A percentile compares a stretch with the other conserved stretches of the same genome.
Conservation (phyloP, 2,329 filamentous ascomycete genomes). For the Aspergillus pseudoglaucus region DNA sequence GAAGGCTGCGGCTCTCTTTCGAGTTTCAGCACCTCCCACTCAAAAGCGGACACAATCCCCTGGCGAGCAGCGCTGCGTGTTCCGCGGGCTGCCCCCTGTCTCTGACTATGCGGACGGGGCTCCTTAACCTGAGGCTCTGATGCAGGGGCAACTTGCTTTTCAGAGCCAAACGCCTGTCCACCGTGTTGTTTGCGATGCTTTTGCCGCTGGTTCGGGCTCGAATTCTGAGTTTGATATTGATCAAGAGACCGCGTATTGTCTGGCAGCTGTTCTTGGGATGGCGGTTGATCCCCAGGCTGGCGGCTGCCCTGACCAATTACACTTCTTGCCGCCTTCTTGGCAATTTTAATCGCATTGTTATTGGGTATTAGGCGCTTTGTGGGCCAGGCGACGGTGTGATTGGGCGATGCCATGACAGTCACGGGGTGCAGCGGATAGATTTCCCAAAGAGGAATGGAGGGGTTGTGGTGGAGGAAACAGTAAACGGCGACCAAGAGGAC, state of each 20-base stretch:
- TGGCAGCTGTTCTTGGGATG: background rate
- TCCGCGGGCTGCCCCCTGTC: constrained; percentile 17
- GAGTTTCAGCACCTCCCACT: constrained; percentile 22
- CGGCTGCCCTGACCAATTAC: background rate
- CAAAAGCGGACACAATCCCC: constrained; percentile 16
- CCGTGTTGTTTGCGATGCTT: background rate
- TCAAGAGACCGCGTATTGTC: background rate
- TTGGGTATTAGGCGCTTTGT: constrained; percentile 10
- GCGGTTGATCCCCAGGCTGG: background rate
- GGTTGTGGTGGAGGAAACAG: constrained; percentile 3
- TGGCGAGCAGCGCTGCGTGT: constrained; percentile 15
- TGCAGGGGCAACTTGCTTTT: background rate
- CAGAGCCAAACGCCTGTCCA: background rate
- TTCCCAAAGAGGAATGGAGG: constrained; percentile 4
- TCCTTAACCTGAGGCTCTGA: background rate
- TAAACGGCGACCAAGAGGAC: background rate
- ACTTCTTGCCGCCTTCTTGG: background rate
- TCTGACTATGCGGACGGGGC: constrained; percentile 9
- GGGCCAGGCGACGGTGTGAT: constrained; percentile 8
- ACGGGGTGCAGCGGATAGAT: background rate
- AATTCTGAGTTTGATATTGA: background rate
- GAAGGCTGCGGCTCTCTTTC: constrained; percentile 9
- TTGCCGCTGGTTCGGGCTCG: background rate
- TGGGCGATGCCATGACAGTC: constrained; percentile 12
- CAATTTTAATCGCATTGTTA: background rate